Conservation (phyloP, 768 basidiomycete genomes). For the Chlorophyllum brunneum region DNA sequence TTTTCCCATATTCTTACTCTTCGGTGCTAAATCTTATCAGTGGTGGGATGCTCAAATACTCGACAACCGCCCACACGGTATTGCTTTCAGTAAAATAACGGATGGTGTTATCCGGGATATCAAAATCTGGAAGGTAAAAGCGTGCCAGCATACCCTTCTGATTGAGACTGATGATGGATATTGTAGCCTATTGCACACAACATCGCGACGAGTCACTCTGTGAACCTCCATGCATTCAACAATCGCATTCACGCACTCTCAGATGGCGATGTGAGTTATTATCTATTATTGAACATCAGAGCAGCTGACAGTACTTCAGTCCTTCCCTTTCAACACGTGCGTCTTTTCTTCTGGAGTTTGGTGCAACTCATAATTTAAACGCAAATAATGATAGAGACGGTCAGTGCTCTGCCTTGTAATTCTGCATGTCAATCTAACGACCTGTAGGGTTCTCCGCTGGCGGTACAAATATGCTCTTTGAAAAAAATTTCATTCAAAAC, state of each 20-base stretch:
- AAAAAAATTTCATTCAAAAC: conserved; percentile 53
- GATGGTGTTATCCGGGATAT: conserved; percentile 53
- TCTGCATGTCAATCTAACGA: background rate
- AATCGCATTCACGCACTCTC: conserved; percentile 54
- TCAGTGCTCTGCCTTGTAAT: conserved; percentile 9
- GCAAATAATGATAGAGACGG: conserved; percentile 30
- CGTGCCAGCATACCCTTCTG: background rate
- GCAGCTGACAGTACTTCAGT: conserved; percentile 23
- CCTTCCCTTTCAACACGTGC: conserved; percentile 62
- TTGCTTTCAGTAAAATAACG: conserved; percentile 48
- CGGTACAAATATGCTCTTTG: conserved; percentile 54
- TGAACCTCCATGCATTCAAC: conserved; percentile 48
- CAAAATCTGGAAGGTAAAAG: conserved; percentile 48
- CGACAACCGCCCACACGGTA: conserved; percentile 51
- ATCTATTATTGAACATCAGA: background rate
- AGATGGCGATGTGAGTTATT: conserved; percentile 29
- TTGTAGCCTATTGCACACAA: conserved; percentile 55
- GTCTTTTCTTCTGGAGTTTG: conserved; percentile 15
- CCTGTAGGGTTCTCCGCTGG: conserved; percentile 47
- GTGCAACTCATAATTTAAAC: background rate
- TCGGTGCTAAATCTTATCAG: conserved; percentile 21
- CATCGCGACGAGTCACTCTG: conserved; percentile 47
- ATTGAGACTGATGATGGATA: background rate
- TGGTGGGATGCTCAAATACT: conserved; percentile 58
- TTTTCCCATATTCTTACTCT: background rate